Base-by-base conservation (phyloP, 257 asterid species). In the Fraxinus pennsylvanica region DNA sequence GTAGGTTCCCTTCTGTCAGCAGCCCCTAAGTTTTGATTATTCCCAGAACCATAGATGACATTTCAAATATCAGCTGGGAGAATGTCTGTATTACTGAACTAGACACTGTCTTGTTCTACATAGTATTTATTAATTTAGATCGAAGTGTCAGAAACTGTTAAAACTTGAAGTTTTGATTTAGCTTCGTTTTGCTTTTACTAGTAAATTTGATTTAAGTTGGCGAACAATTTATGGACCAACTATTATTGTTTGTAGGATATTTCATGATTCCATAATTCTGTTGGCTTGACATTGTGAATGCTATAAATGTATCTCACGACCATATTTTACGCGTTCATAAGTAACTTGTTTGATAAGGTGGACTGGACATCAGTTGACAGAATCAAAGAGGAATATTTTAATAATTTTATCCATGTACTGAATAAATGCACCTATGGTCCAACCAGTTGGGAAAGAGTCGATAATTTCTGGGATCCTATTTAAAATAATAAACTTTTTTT, bases 1-100 rank as follows among this genome's bases (percentile, higher is more conserved):
- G 83, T 82, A 96, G 99, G 92, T 89, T 25, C 91, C 98, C 66
- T 86, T 89, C 85, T 88, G 85, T 83, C 98, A 92, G 92, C 99
- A 93, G 85, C 99, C 98, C 38, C 88, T 93, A 74, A 96, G 96
- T 74, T 96, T 96, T 68, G 97, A 90, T 80, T 92, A 89, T 88
- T 84, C 90, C 43, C 97, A 92, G 65, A 84, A 84, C 78, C 91
- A 86, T 76, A 81, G 81, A 66, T 84, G 83, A 84, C 68, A 45
- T 81, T 63, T 74, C 12, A 71, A 73, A 70, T 70, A 32, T 75
- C 32, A 70, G 68, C 74, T 76, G 72, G 83, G 78, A 63, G 59
- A 74, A 68, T 86, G 82, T 78, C 67, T 83, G 84, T 72, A 77
- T 68, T 73, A 50, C 75, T 70, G 69, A 25, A 63, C 69, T 63